phyloP scores from a whole-genome alignment of 441 rosid species.

The Pelargonium citronellum region DNA sequence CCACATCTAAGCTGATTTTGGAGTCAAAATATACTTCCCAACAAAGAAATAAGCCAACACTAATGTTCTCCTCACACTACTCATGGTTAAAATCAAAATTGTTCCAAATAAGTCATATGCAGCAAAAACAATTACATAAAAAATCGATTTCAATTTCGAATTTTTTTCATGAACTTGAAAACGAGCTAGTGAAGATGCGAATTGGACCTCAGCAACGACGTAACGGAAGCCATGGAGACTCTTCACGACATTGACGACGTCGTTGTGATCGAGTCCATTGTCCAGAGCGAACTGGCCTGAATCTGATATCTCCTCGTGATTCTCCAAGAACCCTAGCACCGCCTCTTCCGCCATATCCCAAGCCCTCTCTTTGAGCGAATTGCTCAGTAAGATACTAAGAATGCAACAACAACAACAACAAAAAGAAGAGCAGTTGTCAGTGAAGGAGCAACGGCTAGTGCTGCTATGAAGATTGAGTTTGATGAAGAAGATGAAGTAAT shows the following conservation, averaged over 20 bases:
- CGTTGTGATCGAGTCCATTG: conserved; percentile 53
- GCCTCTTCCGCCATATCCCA: conserved; percentile 65
- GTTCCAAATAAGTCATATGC: not conserved
- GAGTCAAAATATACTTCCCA: too few species aligned
- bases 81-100: not conserved
- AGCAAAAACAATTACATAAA: not conserved
- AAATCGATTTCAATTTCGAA: not conserved
- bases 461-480: too few species aligned
- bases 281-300: conserved; percentile 60
- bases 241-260: conserved; percentile 63
- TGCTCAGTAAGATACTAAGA: too few species aligned
- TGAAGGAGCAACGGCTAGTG: too few species aligned
- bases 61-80: too few species aligned
- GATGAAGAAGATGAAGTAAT: too few species aligned
- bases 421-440: too few species aligned
- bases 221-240: conserved; percentile 75
- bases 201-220: conserved; percentile 52
- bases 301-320: conserved; percentile 49
- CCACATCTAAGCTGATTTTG: too few species aligned
- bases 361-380: not conserved
- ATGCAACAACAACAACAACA: too few species aligned
- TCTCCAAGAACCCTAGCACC: conserved; percentile 48
- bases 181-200: not conserved
- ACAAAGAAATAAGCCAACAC: too few species aligned
- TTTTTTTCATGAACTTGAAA: not conserved